Evolutionary conservation across 306 rosid genomes (phyloP).

Genomic region (Acacia melanoxylon): DNA sequence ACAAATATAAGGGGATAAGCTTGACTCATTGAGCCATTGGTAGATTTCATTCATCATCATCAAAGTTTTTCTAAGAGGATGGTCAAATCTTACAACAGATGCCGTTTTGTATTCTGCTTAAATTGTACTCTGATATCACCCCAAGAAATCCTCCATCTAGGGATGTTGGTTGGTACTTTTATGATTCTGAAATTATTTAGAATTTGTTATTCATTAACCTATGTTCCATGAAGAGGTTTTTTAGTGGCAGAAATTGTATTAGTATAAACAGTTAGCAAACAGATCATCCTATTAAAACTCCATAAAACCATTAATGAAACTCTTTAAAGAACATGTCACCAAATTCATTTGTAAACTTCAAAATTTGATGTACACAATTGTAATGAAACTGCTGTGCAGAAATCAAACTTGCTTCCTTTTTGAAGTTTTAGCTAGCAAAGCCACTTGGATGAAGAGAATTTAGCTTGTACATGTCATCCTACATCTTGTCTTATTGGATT

Average conservation of each 20-base stretch:
- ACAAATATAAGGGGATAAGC: background rate
- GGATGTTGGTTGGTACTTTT: background rate
- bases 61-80: background rate
- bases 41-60: background rate
- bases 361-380: background rate
- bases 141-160: too few relatives aligned
- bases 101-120: too few relatives aligned
- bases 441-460: slow-evolving; percentile 14
- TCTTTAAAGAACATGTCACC: background rate
- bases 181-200: background rate
- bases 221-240: background rate
- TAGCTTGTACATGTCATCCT: background rate
- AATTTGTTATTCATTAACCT: background rate
- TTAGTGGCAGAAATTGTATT: background rate
- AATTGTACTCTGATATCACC: too few relatives aligned
- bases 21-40: background rate
- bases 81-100: too few relatives aligned
- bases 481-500: slow-evolving; percentile 25
- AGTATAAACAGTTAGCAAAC: too few relatives aligned
- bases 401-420: slow-evolving; percentile 4
- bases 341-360: background rate
- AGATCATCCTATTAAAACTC: background rate
- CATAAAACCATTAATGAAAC: background rate
- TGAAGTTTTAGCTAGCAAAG: background rate
- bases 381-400: background rate